Evolutionary conservation across 2,329 filamentous ascomycete genomes (phyloP).

Genomic region (Cordyceps javanica): DNA sequence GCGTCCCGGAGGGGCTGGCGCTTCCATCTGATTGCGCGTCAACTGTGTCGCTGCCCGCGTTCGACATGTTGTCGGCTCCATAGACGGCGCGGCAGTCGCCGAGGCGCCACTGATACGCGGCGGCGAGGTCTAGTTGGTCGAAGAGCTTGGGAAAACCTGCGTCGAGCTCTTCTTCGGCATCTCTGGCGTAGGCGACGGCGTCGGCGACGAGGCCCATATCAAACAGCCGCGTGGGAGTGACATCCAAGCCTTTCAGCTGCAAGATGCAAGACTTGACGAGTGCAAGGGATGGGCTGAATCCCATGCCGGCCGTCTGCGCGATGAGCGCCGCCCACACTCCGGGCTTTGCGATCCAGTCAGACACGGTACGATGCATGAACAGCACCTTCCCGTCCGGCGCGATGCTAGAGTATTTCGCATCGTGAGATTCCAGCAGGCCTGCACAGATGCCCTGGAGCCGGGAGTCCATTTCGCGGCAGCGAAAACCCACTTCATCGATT

Average conservation of each 20-base stretch:
- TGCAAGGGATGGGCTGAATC: slow-evolving; percentile 1
- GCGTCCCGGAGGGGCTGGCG: neutral
- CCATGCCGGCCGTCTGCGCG: neutral
- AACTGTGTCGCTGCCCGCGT: neutral
- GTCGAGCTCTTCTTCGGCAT: neutral
- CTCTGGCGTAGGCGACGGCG: neutral
- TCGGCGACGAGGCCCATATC: neutral
- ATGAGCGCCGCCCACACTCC: neutral
- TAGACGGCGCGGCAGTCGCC: slow-evolving; percentile 3
- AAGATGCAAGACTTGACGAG: neutral
- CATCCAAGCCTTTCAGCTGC: neutral
- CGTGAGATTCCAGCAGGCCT: neutral
- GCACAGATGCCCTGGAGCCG: neutral
- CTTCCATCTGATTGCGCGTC: neutral
- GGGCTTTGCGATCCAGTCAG: slow-evolving; percentile 4
- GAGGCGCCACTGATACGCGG: neutral
- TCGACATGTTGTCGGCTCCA: neutral
- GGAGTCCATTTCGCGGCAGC: neutral
- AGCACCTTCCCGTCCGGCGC: neutral
- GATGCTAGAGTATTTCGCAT: neutral
- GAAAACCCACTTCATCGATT: neutral
- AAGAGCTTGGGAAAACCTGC: neutral
- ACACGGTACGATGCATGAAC: slow-evolving; percentile 6
- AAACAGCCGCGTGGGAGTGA: neutral
- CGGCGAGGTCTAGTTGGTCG: neutral